phyloP scores from a whole-genome alignment of 306 rosid genomes.

The Astragalus membranaceus region DNA sequence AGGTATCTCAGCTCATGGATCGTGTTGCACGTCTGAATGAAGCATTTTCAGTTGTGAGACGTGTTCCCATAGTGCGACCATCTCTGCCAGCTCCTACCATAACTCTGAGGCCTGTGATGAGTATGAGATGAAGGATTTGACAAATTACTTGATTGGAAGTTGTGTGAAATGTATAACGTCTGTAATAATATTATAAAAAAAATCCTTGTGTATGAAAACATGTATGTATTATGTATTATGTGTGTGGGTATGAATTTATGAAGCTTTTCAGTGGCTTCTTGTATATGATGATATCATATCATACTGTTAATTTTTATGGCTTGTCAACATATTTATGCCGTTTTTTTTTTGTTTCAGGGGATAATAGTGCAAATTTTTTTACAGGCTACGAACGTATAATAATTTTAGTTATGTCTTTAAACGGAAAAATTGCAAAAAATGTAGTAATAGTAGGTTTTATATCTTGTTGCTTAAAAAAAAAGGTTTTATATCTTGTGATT shows the following conservation, averaged over 20 bases:
- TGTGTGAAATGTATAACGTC: slow-evolving; percentile 30
- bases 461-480: no score
- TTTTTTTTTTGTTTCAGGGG: no score
- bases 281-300: slow-evolving; percentile 30
- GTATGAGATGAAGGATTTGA: slow-evolving; percentile 54
- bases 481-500: not conserved
- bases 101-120: slow-evolving; percentile 82
- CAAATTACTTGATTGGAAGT: slow-evolving; percentile 14
- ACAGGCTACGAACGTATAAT: no score
- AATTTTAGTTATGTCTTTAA: no score
- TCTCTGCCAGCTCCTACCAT: slow-evolving; percentile 71
- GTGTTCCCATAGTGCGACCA: slow-evolving; percentile 79
- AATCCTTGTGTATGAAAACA: slow-evolving; percentile 1
- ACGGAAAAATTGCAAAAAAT: no score
- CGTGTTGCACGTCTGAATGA: slow-evolving; percentile 91
- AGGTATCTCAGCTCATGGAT: slow-evolving; percentile 71
- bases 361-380: no score
- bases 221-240: not conserved
- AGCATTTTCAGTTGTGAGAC: slow-evolving; percentile 89
- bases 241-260: slow-evolving; percentile 20
- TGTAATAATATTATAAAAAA: slow-evolving; percentile 13
- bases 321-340: slow-evolving; percentile 7
- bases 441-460: no score
- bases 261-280: slow-evolving; percentile 26
- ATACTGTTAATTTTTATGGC: slow-evolving; percentile 12